A percentile compares a stretch with the other conserved stretches of the same genome.
These are phyloP conservation scores for Cnidoscolus chayamansa DNA, from an alignment of 441 rosid genomes.

Conservation along the genomic window DNA sequence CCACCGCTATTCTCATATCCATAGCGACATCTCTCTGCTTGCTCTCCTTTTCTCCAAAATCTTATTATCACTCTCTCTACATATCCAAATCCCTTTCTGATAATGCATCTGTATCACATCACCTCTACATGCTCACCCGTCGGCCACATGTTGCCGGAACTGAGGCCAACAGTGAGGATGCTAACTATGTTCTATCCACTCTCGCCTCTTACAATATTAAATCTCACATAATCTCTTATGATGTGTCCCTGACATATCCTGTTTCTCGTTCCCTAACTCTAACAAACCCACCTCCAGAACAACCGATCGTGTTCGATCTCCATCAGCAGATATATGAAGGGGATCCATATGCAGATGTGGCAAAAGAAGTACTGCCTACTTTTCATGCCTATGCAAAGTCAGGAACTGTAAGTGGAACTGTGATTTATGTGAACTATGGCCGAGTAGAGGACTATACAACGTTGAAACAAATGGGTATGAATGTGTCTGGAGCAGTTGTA, in stretches of 20 bases:
- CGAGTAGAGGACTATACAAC: slow-evolving; percentile 54
- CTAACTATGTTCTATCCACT: slow-evolving; percentile 46
- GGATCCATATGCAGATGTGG: slow-evolving; percentile 54
- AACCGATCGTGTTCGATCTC: slow-evolving; percentile 38
- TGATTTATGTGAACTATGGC: slow-evolving; percentile 68
- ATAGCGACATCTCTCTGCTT: slow-evolving; percentile 39
- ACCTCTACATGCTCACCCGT: slow-evolving; percentile 70
- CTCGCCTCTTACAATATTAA: slow-evolving; percentile 43
- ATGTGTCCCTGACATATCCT: slow-evolving; percentile 64
- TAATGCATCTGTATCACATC: slow-evolving; percentile 54
- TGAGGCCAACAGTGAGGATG: slow-evolving; percentile 62
- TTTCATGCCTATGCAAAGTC: slow-evolving; percentile 82
- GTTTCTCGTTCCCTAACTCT: slow-evolving; percentile 53
- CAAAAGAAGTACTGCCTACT: slow-evolving; percentile 49
- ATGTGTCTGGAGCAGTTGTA: slow-evolving; percentile 48
- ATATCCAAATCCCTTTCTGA: slow-evolving; percentile 50
- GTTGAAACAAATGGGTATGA: slow-evolving; percentile 45
- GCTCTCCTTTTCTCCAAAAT: slow-evolving; percentile 34
- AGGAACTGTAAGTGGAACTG: slow-evolving; percentile 52
- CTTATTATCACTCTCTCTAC: slow-evolving; percentile 57
- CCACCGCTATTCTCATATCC: slow-evolving; percentile 29
- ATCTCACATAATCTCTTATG: slow-evolving; percentile 47
- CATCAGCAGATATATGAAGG: slow-evolving; percentile 51
- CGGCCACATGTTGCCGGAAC: slow-evolving; percentile 81
- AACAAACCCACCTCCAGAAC: slow-evolving; percentile 23